phyloP scores from a whole-genome alignment of 2,329 filamentous ascomycete species.

The Diaporthe amygdali region DNA sequence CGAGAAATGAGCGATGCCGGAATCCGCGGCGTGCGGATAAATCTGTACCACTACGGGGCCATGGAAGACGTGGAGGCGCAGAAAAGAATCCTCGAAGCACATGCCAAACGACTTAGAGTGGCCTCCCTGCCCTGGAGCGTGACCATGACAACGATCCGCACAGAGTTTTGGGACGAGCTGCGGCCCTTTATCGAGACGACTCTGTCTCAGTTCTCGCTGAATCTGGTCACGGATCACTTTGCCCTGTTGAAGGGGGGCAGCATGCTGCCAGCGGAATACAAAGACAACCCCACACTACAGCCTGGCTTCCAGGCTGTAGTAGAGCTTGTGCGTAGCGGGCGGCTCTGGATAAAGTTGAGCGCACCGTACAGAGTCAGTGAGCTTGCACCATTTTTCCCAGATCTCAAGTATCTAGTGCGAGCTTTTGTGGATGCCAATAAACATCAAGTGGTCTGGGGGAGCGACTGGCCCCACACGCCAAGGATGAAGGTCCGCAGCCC shows the following conservation, averaged over 20 bases:
- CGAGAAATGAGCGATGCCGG: slow-evolving; percentile 34
- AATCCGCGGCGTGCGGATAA: slow-evolving; percentile 40
- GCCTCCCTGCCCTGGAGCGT: slow-evolving; percentile 35
- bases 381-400: slow-evolving; percentile 35
- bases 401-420: slow-evolving; percentile 36
- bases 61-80: slow-evolving; percentile 42
- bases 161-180: slow-evolving; percentile 36
- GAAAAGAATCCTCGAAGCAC: slow-evolving; percentile 36
- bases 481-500: slow-evolving; percentile 40
- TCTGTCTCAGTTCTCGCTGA: slow-evolving; percentile 29
- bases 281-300: slow-evolving; percentile 33
- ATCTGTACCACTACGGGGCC: slow-evolving; percentile 40
- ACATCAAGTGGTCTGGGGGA: slow-evolving; percentile 40
- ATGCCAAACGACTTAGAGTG: slow-evolving; percentile 30
- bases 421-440: slow-evolving; percentile 40
- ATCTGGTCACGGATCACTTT: slow-evolving; percentile 43
- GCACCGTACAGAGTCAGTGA: slow-evolving; percentile 42
- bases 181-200: slow-evolving; percentile 30
- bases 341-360: slow-evolving; percentile 43
- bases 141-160: slow-evolving; percentile 37
- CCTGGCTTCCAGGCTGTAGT: slow-evolving; percentile 37
- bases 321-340: slow-evolving; percentile 35
- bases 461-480: slow-evolving; percentile 45
- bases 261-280: slow-evolving; percentile 34
- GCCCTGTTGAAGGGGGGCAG: slow-evolving; percentile 40